Evolutionary conservation across 805 yeast species (phyloP), one percentile per base, ranked within the genome.

Genomic region (Aciculoconidium aculeatum): DNA sequence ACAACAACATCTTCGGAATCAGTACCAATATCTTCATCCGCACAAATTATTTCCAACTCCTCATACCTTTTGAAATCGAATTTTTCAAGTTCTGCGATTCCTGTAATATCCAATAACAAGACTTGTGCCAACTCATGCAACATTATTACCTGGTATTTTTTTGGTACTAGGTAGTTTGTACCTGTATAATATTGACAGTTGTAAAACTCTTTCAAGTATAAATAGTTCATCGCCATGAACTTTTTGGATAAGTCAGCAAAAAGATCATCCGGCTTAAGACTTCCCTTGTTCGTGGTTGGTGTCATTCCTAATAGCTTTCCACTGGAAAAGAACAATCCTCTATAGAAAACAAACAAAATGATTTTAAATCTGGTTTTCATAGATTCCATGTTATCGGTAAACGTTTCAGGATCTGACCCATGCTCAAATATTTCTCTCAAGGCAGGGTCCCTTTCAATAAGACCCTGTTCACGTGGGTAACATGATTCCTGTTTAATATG

Each of bases 361-460:
- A 53, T 36, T 16, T 40, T 45, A 34, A 41, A 45, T n/a, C 66
- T 44, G 4, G 53, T 28, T 7, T 16, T 16, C 53, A 58, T 49
- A 1, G 62, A 54, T 20, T 47, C 50, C 30, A 41, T 21, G 32
- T 51, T 53, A 32, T 55, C 62, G 32, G 41, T 39, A 23, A 21
- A 41, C 7, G 37, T 37, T 6, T 28, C 16, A 9, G 23, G 17
- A 7, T 23, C 30, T 16, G 30, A 30, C 32, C 23, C 28, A 4
- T 23, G 34, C 27, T 26, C 32, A 37, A 21, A 32, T 10, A 39
- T 23, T 4, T 42, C 44, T 17, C 27, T 33, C 1, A 34, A 27
- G 6, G 32, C 21, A 1, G 42, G 34, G 27, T 53, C 60, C 15
- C 41, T 39, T 18, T 32, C 41, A 5, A 55, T 26, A n/a, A 57